Evolutionary conservation across 169 alveolate genomes (phyloP), one percentile per base, ranked within the genome.

Genomic region (Cryptosporidium felis): DNA sequence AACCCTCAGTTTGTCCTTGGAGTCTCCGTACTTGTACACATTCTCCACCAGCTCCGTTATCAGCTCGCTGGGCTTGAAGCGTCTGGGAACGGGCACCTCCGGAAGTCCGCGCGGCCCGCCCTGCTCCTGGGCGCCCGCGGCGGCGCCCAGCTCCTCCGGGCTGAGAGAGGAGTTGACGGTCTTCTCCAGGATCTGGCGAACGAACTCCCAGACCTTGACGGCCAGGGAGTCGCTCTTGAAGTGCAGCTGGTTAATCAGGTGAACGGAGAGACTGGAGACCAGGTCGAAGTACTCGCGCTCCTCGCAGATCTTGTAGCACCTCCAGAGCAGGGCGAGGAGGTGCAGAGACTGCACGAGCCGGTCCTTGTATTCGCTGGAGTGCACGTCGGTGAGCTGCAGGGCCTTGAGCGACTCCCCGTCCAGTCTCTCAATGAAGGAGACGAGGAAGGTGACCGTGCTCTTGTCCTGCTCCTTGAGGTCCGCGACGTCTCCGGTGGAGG

Each of bases 341-440:
- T 28, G 92, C 80, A 67, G 90, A 66, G 93, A 85, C 58, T 89
- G 92, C 12, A 93, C 95, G 28, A 93, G 90, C 82, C 93, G 89
- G 32, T 91, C 90, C 53, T 93, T 90, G 80, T 93, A 93, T 63
- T 92, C 95, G 45, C 89, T 92, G 28, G 94, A 81, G 62, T 94
- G 96, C 21, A 93, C 95, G 58, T 95, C 97, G 10, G 93, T 93
- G 65, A 92, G 93, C 53, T 91, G 74, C 32, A 93, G 82, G n/a
- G 94, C 95, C 89, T 93, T 93, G 51, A 90, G 90, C 40, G 93
- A 91, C 89, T 93, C 96, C 51, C 93, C 96, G 79, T 93, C 93
- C 40, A 93, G 89, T 88, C 93, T 93, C 8, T 92, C 94, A 30
- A 93, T 91, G 30, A 93, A 88, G 21, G 94, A 90, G n/a, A 92